Percentiles rank a stretch among this genome's conserved stretches.
Conservation (phyloP, 306 rosid species). For the Trichosanthes truncata region DNA sequence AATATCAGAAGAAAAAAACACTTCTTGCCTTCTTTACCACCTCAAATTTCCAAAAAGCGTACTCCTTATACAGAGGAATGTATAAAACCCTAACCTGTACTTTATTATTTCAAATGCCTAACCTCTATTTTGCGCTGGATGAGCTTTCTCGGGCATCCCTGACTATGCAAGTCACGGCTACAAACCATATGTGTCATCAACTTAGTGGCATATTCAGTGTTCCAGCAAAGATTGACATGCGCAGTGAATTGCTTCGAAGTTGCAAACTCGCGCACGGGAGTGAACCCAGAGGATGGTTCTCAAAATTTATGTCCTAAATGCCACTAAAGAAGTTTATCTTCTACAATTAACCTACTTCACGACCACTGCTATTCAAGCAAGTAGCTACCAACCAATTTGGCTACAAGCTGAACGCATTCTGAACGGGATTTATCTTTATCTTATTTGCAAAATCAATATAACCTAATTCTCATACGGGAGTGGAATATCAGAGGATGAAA, state of each 20-base stretch:
- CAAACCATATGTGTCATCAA: not conserved
- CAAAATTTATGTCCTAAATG: not conserved
- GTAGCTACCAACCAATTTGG: not conserved
- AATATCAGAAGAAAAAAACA: conserved; percentile 20
- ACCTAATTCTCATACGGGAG: conserved; percentile 12
- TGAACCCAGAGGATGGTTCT: not conserved
- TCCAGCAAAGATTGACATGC: not conserved
- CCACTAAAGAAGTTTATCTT: conserved; percentile 2
- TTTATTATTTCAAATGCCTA: not conserved
- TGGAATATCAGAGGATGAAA: conserved; percentile 10
- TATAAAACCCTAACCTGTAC: not conserved
- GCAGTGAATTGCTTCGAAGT: conserved; percentile 1
- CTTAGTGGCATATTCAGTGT: not conserved
- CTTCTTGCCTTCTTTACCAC: conserved; percentile 41
- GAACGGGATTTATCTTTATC: conserved; percentile 1
- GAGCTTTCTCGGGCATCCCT: not conserved
- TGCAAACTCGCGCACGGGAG: not conserved
- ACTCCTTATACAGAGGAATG: not conserved
- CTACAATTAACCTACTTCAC: conserved; percentile 17
- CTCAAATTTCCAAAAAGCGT: conserved; percentile 6
- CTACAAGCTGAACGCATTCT: not conserved
- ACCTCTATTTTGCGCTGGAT: not conserved
- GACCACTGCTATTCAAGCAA: conserved; percentile 14
- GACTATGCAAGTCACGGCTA: not conserved
- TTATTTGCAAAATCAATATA: conserved; percentile 12